Percentiles rank a stretch among this genome's conserved stretches.
Evolutionary conservation across 2,329 filamentous ascomycete genomes (phyloP).

Genomic region (Venturia effusa): DNA sequence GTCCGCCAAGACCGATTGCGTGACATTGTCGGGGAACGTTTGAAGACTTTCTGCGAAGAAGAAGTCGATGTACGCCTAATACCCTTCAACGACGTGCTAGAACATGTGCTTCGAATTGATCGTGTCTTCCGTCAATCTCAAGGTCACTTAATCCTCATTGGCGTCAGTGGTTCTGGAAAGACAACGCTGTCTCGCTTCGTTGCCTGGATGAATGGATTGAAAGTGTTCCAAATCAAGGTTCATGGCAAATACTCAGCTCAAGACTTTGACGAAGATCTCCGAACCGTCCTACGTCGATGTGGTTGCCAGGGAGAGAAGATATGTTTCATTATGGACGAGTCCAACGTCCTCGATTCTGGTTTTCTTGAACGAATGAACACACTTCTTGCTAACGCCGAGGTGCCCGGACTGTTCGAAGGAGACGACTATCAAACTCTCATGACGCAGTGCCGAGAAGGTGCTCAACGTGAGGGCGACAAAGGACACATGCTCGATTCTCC

Average conservation of each 20-base stretch:
- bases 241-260: slow-evolving; percentile 97
- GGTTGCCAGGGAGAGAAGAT: slow-evolving; percentile 99
- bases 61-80: slow-evolving; percentile 98
- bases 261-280: slow-evolving; percentile 95
- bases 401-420: slow-evolving; percentile 96
- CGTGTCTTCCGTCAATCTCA: slow-evolving; percentile 97
- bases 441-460: slow-evolving; percentile 98
- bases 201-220: slow-evolving; percentile 99
- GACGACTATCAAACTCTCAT: slow-evolving; percentile 97
- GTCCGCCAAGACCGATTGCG: slow-evolving; percentile 91
- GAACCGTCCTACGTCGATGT: slow-evolving; percentile 83
- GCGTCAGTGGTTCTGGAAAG: slow-evolving; percentile 97
- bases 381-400: slow-evolving; percentile 95
- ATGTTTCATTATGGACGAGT: slow-evolving; percentile 99
- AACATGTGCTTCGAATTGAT: slow-evolving; percentile 96
- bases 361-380: slow-evolving; percentile 99
- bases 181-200: slow-evolving; percentile 96
- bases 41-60: slow-evolving; percentile 98
- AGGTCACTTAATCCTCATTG: slow-evolving; percentile 94
- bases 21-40: slow-evolving; percentile 92
- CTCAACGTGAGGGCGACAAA: slow-evolving; percentile 88
- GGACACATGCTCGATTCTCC: slow-evolving; percentile 91
- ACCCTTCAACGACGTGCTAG: slow-evolving; percentile 97
- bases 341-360: slow-evolving; percentile 94
- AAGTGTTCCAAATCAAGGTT: slow-evolving; percentile 99